phyloP scores from a whole-genome alignment of 345 rosid genomes.

The Sonneratia caseolaris region DNA sequence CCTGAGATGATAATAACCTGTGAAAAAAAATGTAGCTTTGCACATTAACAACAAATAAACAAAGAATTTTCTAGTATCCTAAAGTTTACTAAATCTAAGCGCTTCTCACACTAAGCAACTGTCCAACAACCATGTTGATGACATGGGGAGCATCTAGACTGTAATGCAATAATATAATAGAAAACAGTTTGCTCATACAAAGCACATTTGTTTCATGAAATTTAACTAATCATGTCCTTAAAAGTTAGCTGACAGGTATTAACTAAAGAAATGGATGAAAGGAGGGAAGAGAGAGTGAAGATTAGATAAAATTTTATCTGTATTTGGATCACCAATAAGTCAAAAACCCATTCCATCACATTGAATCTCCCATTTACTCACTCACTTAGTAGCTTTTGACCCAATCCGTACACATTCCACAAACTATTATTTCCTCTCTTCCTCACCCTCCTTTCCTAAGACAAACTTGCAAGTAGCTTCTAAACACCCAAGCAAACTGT shows the following conservation, averaged over 20 bases:
- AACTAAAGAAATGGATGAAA: background rate
- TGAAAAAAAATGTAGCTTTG: constrained; percentile 1
- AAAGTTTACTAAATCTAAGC: background rate
- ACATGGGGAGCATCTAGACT: background rate
- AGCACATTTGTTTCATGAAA: background rate
- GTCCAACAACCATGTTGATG: background rate
- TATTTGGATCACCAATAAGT: background rate
- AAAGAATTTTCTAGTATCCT: background rate
- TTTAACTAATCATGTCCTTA: background rate
- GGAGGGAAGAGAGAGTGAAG: background rate
- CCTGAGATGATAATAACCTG: constrained; percentile 87
- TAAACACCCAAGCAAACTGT: too few relatives aligned
- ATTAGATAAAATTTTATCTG: background rate
- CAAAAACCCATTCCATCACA: background rate
- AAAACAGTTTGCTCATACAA: background rate
- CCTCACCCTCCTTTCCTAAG: too few relatives aligned
- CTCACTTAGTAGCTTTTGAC: background rate
- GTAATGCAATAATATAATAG: background rate
- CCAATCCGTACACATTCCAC: too few relatives aligned
- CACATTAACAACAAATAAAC: background rate
- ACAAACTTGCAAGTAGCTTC: too few relatives aligned
- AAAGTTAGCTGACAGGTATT: background rate
- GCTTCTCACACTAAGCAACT: background rate
- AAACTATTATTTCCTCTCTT: too few relatives aligned
- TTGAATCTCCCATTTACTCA: background rate